Evolutionary conservation across 1,284 basidiomycete species (phyloP), one percentile per base, ranked within the genome.

Genomic region (Caloboletus firmus): DNA sequence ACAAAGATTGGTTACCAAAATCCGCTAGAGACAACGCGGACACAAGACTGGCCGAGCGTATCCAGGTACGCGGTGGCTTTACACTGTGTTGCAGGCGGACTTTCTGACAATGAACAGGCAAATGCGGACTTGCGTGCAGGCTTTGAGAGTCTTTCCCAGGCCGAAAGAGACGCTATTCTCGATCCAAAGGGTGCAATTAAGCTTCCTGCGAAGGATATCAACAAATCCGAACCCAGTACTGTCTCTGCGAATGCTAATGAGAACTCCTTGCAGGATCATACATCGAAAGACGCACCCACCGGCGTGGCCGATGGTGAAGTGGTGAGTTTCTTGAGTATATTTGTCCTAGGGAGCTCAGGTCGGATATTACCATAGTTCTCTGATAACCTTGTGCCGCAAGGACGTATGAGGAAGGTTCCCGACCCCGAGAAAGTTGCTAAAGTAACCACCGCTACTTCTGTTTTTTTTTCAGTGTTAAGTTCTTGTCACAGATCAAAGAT

Each of bases 1-100:
- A 78, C 58, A 68, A 74, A 47, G 75, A 81, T 45, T 87, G 87
- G 82, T 71, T 95, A 31, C 91, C 92, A 0, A 85, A 83, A 64
- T 82, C 80, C 62, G 77, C 79, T 9, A 75, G 77, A 54, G 88
- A 91, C 56, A 90, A 82, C 67, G 80, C 81, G 1, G 79, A 84
- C 32, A 70, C 70, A n/a, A 79, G 92, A 59, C 70, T 79, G 13
- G 74, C 76, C 26, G 91, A 95, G 61, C 80, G 92, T 52, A 60
- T 78, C 18, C 81, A 85, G 73, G 92, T 87, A 52, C 42, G 79
- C 66, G 8, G 13, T 22, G 17, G 20, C 13, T 52, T 45, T 18
- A 11, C 13, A 20, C 5, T 28, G 45, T 49, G 43, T 49, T 22
- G 8, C 49, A 55, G 44, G 17, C 28, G 10, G 26, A 20, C 2